A percentile compares a stretch with the other conserved stretches of the same genome.
These are phyloP conservation scores for Pseudocercospora crystallina DNA, from an alignment of 2,329 filamentous ascomycete genomes.

Conservation along the genomic window DNA sequence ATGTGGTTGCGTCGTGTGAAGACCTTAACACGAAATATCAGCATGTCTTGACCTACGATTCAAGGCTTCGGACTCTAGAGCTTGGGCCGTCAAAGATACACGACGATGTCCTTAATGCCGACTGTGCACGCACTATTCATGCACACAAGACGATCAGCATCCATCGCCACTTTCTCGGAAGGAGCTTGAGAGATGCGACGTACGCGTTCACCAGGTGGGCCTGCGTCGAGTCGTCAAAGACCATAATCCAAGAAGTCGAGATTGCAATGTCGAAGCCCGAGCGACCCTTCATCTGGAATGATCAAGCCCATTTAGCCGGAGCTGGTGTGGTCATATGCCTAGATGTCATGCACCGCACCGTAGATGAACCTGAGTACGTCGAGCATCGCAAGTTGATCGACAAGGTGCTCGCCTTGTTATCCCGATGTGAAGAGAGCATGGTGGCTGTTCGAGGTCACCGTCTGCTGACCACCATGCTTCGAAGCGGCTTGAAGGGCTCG, in stretches of 20 bases:
- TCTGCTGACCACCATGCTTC: constrained; percentile 5
- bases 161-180: constrained; percentile 7
- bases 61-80: constrained; percentile 2
- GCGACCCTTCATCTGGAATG: constrained; percentile 2
- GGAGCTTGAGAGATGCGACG: constrained; percentile 5
- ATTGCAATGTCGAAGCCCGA: not conserved
- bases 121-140: not conserved
- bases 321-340: constrained; percentile 10
- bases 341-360: constrained; percentile 5
- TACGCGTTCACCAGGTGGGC: constrained; percentile 13
- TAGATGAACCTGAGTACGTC: constrained; percentile 5
- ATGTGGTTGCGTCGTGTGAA: not conserved
- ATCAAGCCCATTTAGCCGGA: constrained; percentile 6
- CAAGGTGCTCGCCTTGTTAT: constrained; percentile 3
- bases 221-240: constrained; percentile 7
- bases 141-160: constrained; percentile 13
- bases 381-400: constrained; percentile 3
- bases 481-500: not conserved
- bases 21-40: constrained; percentile 1
- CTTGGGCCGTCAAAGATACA: not conserved
- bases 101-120: no score
- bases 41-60: constrained; percentile 9
- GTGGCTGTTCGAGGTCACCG: constrained; percentile 7
- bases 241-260: constrained; percentile 3
- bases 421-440: constrained; percentile 1